phyloP scores from a whole-genome alignment of 192 early-diverging fungal species.

The Diversispora epigaea region DNA sequence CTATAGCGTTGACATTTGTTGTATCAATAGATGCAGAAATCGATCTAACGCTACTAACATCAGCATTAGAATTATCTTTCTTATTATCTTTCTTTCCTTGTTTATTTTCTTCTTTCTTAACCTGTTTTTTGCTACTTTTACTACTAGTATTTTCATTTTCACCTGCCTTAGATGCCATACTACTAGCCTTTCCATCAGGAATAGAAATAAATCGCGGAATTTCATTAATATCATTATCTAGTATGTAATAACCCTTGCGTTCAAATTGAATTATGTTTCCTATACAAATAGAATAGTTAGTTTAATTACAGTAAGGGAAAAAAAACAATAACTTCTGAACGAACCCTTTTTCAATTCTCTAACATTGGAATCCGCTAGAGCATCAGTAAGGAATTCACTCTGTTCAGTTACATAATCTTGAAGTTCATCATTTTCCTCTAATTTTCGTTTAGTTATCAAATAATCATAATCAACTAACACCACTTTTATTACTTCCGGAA shows the following conservation, averaged over 20 bases:
- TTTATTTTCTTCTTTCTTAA: neutral
- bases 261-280: slow-evolving; percentile 96
- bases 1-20: no score
- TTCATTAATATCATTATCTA: slow-evolving; percentile 61
- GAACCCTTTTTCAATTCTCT: slow-evolving; percentile 50
- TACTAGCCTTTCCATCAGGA: slow-evolving; percentile 88
- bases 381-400: slow-evolving; percentile 74
- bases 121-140: neutral
- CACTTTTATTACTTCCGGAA: slow-evolving; percentile 61
- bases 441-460: slow-evolving; percentile 96
- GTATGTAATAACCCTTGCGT: slow-evolving; percentile 93
- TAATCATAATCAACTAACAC: slow-evolving; percentile 93
- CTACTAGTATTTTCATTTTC: neutral
- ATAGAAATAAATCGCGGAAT: slow-evolving; percentile 75
- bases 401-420: slow-evolving; percentile 79
- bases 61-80: neutral
- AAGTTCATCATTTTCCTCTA: slow-evolving; percentile 89
- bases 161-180: slow-evolving; percentile 64
- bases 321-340: no score
- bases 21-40: no score
- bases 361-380: slow-evolving; percentile 72
- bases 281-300: slow-evolving; percentile 16
- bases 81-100: slow-evolving; percentile 1
- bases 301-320: no score
- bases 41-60: no score